A percentile compares a stretch with the other conserved stretches of the same genome.
Conservation (phyloP, 495 filamentous ascomycete species). For the Trichoderma virens region DNA sequence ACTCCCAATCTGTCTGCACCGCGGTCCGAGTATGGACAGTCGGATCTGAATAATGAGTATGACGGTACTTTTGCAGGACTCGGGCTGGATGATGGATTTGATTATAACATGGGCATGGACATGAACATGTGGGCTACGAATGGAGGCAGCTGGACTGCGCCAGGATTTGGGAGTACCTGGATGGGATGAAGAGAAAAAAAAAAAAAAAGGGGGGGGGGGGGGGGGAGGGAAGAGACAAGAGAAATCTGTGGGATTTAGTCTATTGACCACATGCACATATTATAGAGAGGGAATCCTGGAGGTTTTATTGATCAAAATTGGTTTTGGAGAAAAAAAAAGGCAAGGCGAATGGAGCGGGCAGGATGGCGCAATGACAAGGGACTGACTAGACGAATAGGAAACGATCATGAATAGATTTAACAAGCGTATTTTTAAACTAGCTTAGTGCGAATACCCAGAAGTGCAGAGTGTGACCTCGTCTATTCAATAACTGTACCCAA, state of each 20-base stretch:
- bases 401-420: neutral
- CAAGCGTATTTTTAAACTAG: too few relatives aligned
- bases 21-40: neutral
- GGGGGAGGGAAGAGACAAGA: too few relatives aligned
- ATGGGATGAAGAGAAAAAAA: too few relatives aligned
- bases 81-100: conserved; percentile 8
- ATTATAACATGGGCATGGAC: conserved; percentile 9
- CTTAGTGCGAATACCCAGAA: too few relatives aligned
- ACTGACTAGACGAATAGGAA: neutral
- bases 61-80: conserved; percentile 9
- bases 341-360: neutral
- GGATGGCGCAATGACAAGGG: neutral
- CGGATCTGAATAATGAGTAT: conserved; percentile 3
- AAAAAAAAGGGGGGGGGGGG: too few relatives aligned
- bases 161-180: neutral
- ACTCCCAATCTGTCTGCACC: neutral
- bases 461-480: too few relatives aligned
- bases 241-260: too few relatives aligned
- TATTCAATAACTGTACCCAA: too few relatives aligned
- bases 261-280: too few relatives aligned
- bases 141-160: neutral
- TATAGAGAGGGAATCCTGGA: too few relatives aligned
- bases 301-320: too few relatives aligned
- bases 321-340: neutral
- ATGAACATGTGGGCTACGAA: conserved; percentile 10